Evolutionary conservation across 192 early-diverging fungal genomes (phyloP), one percentile per base, ranked within the genome.

Genomic region (Backusella morwellensis): DNA sequence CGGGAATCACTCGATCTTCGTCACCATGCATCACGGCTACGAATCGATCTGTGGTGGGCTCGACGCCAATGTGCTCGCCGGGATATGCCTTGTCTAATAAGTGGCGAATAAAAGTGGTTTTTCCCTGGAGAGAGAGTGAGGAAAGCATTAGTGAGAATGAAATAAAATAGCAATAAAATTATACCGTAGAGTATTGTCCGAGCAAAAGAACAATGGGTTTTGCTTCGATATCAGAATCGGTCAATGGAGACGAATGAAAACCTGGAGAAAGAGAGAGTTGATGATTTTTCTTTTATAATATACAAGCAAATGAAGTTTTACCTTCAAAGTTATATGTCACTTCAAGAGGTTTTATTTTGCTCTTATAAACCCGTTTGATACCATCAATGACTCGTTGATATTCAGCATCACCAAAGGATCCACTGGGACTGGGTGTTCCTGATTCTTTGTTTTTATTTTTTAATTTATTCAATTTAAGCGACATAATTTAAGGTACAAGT

Each of bases 41-140:
- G 75, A 95, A 95, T 12, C 93, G 82, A 80, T 95, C 94, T 0
- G 94, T 95, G n/a, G 90, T 90, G 9, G 94, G 94, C 78, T 95
- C 94, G 6, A 92, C 91, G 11, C 93, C 93, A 78, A 95, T 91
- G 78, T 95, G 92, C 29, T 89, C 86, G 6, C 91, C 93, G 14
- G 92, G 92, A 75, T 95, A 95, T 9, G 91, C 85, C 71, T 92
- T 90, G 52, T 91, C 91, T 63, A 95, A 78, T 15, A 95, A 75
- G 67, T 93, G 90, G 75, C 92, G 90, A 68, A 95, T 90, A 78
- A 95, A 95, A 7, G 92, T 92, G 1, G 92, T 92, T 77, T 95
- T 95, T n/a, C 93, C 93, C 85, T 86, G 44, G 32, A 32, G 32
- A 32, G 32, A 32, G 32, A 32, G 32, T 32, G 32, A 32, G 3